Percentiles rank a stretch among this genome's conserved stretches.
phyloP scores from a whole-genome alignment of 257 asterid genomes.

The Vinca minor region DNA sequence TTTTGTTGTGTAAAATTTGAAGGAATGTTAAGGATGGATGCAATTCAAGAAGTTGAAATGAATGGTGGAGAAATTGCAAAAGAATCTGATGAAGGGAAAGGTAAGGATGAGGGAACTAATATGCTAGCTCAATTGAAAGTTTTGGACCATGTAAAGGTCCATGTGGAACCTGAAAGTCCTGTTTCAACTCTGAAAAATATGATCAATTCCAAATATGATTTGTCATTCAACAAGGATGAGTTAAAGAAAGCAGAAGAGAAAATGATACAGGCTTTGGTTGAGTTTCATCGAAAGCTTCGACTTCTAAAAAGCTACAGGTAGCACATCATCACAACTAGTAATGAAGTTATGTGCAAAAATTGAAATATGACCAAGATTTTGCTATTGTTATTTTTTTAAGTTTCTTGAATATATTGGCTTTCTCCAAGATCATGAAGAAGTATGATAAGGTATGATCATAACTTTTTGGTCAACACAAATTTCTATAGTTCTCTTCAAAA shows the following conservation, averaged over 20 bases:
- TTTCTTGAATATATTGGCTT: slow-evolving; percentile 73
- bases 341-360: background rate
- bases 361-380: slow-evolving; percentile 10
- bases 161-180: slow-evolving; percentile 62
- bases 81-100: slow-evolving; percentile 13
- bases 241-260: slow-evolving; percentile 54
- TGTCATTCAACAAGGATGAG: slow-evolving; percentile 54
- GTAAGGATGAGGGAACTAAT: too few species aligned
- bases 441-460: slow-evolving; percentile 70
- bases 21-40: slow-evolving; percentile 36
- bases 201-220: slow-evolving; percentile 33
- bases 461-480: too few species aligned
- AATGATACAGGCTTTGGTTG: slow-evolving; percentile 50
- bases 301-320: slow-evolving; percentile 65
- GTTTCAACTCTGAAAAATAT: slow-evolving; percentile 48
- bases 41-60: slow-evolving; percentile 66
- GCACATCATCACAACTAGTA: background rate
- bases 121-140: slow-evolving; percentile 42
- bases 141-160: slow-evolving; percentile 57
- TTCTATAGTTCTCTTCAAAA: too few species aligned
- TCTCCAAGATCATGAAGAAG: slow-evolving; percentile 86
- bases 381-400: slow-evolving; percentile 33
- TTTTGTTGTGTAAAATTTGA: slow-evolving; percentile 5
- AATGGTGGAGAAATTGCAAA: slow-evolving; percentile 21
- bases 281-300: slow-evolving; percentile 58